These are phyloP conservation scores for Digitaria exilis DNA, from an alignment of 202 grass and related monocot genomes.

Conservation along the genomic window DNA sequence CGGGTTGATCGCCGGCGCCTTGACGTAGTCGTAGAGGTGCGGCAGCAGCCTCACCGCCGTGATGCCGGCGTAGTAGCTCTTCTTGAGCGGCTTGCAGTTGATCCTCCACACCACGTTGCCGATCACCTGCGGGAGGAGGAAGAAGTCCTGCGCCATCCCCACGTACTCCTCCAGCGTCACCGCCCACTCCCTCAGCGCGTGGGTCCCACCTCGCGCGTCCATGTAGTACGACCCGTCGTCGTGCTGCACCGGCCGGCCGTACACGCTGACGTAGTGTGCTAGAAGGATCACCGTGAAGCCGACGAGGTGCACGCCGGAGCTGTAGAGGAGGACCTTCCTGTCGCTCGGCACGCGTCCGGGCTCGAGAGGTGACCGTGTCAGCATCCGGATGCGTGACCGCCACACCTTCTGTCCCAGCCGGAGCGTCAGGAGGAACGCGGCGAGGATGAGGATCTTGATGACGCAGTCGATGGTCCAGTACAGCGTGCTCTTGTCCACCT, in stretches of 20 bases:
- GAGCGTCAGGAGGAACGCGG: slow-evolving; percentile 71
- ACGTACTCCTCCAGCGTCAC: slow-evolving; percentile 85
- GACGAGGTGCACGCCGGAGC: slow-evolving; percentile 47
- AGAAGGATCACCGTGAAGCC: slow-evolving; percentile 69
- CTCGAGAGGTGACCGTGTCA: slow-evolving; percentile 79
- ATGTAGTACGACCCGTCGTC: slow-evolving; percentile 57
- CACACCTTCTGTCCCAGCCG: slow-evolving; percentile 86
- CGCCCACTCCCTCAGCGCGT: slow-evolving; percentile 80
- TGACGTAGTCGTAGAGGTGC: slow-evolving; percentile 85
- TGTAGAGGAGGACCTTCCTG: slow-evolving; percentile 56
- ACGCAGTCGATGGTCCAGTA: slow-evolving; percentile 79
- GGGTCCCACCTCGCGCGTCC: slow-evolving; percentile 61
- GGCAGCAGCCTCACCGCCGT: slow-evolving; percentile 82
- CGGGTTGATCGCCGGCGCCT: slow-evolving; percentile 81
- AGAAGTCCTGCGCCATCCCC: slow-evolving; percentile 78
- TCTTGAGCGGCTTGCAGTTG: slow-evolving; percentile 74
- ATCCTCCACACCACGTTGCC: slow-evolving; percentile 88
- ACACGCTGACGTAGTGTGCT: slow-evolving; percentile 53
- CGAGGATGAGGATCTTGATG: slow-evolving; percentile 81
- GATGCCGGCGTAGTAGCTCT: slow-evolving; percentile 76
- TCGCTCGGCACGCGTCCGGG: slow-evolving; percentile 82
- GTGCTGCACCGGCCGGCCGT: slow-evolving; percentile 51
- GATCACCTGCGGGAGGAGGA: slow-evolving; percentile 84
- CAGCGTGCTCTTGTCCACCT: slow-evolving; percentile 65
- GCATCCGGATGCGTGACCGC: slow-evolving; percentile 82